Conservation (phyloP, 305 asterid genomes). For the Euphrasia arctica region DNA sequence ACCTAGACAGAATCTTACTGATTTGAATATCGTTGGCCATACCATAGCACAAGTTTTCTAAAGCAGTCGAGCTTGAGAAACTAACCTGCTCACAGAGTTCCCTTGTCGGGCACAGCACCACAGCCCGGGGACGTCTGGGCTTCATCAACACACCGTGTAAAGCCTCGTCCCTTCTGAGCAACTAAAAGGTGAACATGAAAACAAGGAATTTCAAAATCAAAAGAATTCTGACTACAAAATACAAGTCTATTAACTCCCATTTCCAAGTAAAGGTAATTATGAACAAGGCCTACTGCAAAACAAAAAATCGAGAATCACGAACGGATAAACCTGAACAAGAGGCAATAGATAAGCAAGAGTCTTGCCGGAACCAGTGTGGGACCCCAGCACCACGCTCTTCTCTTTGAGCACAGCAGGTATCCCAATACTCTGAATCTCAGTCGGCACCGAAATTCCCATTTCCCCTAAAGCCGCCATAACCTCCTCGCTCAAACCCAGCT, state of each 20-base stretch:
- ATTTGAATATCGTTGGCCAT: not conserved
- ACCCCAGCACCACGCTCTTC: slow-evolving; percentile 85
- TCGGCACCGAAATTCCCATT: slow-evolving; percentile 76
- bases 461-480: slow-evolving; percentile 68
- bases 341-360: slow-evolving; percentile 96
- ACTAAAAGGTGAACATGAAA: slow-evolving; percentile 36
- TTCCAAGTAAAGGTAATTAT: not conserved
- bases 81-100: slow-evolving; percentile 96
- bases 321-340: slow-evolving; percentile 68
- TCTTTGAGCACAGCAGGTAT: slow-evolving; percentile 76
- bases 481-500: slow-evolving; percentile 80
- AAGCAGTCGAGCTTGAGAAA: slow-evolving; percentile 16
- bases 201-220: not conserved
- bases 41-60: slow-evolving; percentile 6
- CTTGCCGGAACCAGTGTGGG: slow-evolving; percentile 98
- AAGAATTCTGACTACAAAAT: not conserved
- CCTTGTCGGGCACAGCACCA: slow-evolving; percentile 95
- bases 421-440: slow-evolving; percentile 95
- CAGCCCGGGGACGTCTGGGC: slow-evolving; percentile 96
- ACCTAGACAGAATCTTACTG: slow-evolving; percentile 47
- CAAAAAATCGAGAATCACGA: too few relatives aligned
- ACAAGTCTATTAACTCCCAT: too few relatives aligned
- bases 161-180: slow-evolving; percentile 82
- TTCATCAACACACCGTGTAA: slow-evolving; percentile 82
- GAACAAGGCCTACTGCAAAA: too few relatives aligned